Base-by-base conservation (phyloP, 495 filamentous ascomycete species). In the Podospora conica region DNA sequence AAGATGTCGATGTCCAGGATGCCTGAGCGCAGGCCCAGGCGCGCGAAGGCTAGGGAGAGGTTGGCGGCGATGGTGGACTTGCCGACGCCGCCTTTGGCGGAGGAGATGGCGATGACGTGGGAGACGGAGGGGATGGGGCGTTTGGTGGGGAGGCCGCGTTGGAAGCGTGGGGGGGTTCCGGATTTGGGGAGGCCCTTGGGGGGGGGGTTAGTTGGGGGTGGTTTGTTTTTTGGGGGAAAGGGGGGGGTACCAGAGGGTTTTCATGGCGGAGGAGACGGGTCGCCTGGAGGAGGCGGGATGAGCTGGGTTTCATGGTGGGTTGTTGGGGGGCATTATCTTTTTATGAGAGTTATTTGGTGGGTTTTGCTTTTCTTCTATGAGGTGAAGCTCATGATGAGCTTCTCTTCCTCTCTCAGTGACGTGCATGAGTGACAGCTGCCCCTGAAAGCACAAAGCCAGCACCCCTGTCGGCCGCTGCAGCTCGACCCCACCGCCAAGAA, bases 1-100 rank as follows among this genome's bases (percentile, higher is more conserved):
- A 97, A 98, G 73, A 99, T 92, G 76, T 99, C 95, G 1, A 92
- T 90, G 75, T 99, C 95, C 12, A 99, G 85, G 69, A 99, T 90
- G 1, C 95, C 95, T 25, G 88, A 85, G 62, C 90, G 85, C 57
- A 90, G 86, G 53, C 93, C 93, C 33, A 84, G 85, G 55, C 90
- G 87, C 3, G 92, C 91, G 69, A 96, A 90, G 22, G 92, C 84
- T 2, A 98, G 86, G 9, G 93, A 88, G 61, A 98, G 85, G 73
- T 98, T 98, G 24, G 91, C 90, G 7, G 95, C 90, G 29, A 99
- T 88, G 18, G 95, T 99, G 55, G 90, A 93, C 73, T 99, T 99
- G 1, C 95, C 95, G 1, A 99, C 95, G 40, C 95, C 95, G 10
- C 95, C 95, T 71, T 99, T 99, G 7, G 96, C 95, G 0, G 93